Conservation (phyloP, 805 yeast genomes). For the Schizosaccharomyces pombe region ASM294v3 CU329670.1:4913001-4913500, state of each 20-base stretch:
- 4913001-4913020: background rate
- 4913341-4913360: background rate
- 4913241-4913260: background rate
- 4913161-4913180: background rate
- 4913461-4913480: slow-evolving; percentile 13
- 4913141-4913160: background rate
- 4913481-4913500: background rate
- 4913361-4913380: background rate
- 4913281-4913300: slow-evolving; percentile 3
- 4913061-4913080: background rate
- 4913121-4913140: background rate
- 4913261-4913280: background rate
- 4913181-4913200: background rate
- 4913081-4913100: background rate
- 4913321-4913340: background rate
- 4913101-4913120: background rate
- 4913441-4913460: slow-evolving; percentile 2
- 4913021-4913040: background rate
- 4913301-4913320: background rate
- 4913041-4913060: slow-evolving; percentile 4
- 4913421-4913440: background rate
- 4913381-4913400: background rate
- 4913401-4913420: background rate
- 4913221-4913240: background rate
- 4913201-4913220: background rate